Conservation (phyloP, 1,284 basidiomycete genomes). For the Ustilago crameri region DNA sequence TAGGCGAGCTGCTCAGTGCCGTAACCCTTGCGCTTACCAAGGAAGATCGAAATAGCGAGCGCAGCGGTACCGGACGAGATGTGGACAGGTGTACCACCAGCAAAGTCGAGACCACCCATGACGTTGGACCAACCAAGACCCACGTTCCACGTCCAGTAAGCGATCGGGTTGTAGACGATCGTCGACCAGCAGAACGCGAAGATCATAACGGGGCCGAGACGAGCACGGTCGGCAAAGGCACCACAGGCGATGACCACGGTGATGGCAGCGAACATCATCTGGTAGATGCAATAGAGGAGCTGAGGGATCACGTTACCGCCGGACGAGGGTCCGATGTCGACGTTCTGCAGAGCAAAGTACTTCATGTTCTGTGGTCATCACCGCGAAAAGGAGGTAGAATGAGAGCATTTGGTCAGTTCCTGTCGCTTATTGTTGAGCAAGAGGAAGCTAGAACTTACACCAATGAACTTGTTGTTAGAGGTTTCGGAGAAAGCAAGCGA, state of each 20-base stretch:
- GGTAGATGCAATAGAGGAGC: conserved; percentile 87
- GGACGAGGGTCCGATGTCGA: conserved; percentile 78
- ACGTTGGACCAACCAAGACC: conserved; percentile 63
- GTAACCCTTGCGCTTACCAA: conserved; percentile 70
- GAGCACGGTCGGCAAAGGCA: conserved; percentile 89
- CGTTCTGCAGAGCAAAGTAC: conserved; percentile 85
- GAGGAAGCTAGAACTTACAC: conserved; percentile 51
- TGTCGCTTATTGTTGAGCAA: neutral
- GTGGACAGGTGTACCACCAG: conserved; percentile 70
- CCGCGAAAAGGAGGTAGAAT: neutral
- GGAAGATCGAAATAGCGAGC: conserved; percentile 67
- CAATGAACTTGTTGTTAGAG: conserved; percentile 70
- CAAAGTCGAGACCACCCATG: conserved; percentile 69
- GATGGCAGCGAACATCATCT: conserved; percentile 83
- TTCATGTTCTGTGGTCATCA: conserved; percentile 69
- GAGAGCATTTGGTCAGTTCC: neutral
- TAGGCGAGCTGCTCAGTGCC: conserved; percentile 69
- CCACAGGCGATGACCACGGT: conserved; percentile 81
- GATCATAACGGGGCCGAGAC: conserved; percentile 84
- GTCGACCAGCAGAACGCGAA: conserved; percentile 90
- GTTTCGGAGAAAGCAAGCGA: conserved; percentile 70
- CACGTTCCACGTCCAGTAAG: conserved; percentile 67
- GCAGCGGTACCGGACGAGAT: conserved; percentile 69
- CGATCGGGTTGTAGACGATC: conserved; percentile 77
- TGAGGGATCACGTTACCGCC: conserved; percentile 74